Evolutionary conservation across 768 basidiomycete genomes (phyloP).

Genomic region (Hortiboletus flavorubellus): DNA sequence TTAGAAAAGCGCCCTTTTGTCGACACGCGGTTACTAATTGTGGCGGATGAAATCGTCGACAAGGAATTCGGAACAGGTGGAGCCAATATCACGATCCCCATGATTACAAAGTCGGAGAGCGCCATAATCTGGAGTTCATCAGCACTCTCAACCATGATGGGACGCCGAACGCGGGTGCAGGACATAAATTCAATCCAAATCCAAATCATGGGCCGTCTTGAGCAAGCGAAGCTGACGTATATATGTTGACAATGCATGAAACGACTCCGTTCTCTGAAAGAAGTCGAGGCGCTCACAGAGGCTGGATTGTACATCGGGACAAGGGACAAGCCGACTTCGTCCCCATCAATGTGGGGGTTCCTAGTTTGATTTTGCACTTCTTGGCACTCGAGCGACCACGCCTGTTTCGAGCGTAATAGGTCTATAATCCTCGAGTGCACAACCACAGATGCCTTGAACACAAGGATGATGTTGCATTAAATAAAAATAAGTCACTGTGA

Average conservation of each 20-base stretch:
- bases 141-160: slow-evolving; percentile 97
- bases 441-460: too few species aligned
- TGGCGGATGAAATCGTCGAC: slow-evolving; percentile 85
- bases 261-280: slow-evolving; percentile 53
- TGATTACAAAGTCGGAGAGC: slow-evolving; percentile 90
- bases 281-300: slow-evolving; percentile 79
- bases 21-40: slow-evolving; percentile 79
- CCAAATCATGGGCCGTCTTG: neutral
- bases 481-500: too few species aligned
- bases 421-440: too few species aligned
- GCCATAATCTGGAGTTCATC: slow-evolving; percentile 89
- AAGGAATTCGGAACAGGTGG: slow-evolving; percentile 98
- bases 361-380: too few species aligned
- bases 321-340: slow-evolving; percentile 79
- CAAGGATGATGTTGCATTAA: too few species aligned
- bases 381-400: too few species aligned
- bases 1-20: slow-evolving; percentile 82
- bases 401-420: too few species aligned
- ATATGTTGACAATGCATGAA: slow-evolving; percentile 75
- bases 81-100: slow-evolving; percentile 96
- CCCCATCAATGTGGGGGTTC: too few species aligned
- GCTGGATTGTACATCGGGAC: slow-evolving; percentile 83
- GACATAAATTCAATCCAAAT: slow-evolving; percentile 65
- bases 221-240: neutral
- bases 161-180: slow-evolving; percentile 89